Evolutionary conservation across 2,329 filamentous ascomycete genomes (phyloP), one percentile per base, ranked within the genome.

Genomic region (Epichloe hybrida): DNA sequence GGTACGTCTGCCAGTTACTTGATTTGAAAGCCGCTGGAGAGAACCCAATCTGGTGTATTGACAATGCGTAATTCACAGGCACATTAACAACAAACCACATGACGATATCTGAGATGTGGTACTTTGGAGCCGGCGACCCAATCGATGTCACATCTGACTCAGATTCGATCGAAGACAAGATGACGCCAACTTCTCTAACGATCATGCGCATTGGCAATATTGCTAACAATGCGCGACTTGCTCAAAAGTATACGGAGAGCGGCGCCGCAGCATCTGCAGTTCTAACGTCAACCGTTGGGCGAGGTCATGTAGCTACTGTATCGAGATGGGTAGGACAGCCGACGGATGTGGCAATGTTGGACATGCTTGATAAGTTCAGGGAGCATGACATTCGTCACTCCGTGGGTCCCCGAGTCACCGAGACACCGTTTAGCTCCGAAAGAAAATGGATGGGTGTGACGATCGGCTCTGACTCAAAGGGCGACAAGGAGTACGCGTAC

Each of bases 391-490:
- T 94, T 44, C 83, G 94, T 54, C 85, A 93, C 45, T 84, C 86
- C 9, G 80, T 95, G 50, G 89, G 89, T n/a, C 76, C 79, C 35
- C 85, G 91, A 46, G 79, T 85, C 35, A 81, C 82, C 42, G 93
- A 98, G 66, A 90, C 88, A 0, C 90, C 93, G 0, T 98, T 98
- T 67, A 97, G 91, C 64, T 98, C 93, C 1, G 89, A 95, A 64
- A 80, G 91, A 52, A 98, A 98, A 68, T 98, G 91, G 91, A 98
- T 98, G 94, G 94, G 94, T 36, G 90, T 96, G 31, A 85, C 89
- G 2, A 86, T 96, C 58, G 81, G 81, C 42, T 72, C 74, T 21
- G 75, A 80, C 46, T 69, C 72, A 34, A 74, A 72, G 52, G 71
- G 72, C 50, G 82, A 85, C 38, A 81, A 82, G 54, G 87, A 95